These are phyloP conservation scores for Oryza coarctata DNA, from an alignment of 176 grass and related monocot genomes.

Conservation along the genomic window DNA sequence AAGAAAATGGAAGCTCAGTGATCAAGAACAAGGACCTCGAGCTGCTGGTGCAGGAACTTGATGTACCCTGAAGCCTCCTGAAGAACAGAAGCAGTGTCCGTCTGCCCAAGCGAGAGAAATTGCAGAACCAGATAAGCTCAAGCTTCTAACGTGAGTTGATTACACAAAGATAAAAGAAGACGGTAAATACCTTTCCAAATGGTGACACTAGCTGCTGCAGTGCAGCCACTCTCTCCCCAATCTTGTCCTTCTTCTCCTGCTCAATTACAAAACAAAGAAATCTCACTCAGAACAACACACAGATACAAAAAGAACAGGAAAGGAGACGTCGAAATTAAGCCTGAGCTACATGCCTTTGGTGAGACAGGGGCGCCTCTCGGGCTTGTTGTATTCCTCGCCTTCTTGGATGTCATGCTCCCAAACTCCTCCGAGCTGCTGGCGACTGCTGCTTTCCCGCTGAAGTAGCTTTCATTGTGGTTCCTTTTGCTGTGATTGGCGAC, in stretches of 20 bases:
- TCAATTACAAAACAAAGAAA: constrained; percentile 2
- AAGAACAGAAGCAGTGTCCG: constrained; percentile 93
- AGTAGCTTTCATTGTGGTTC: constrained; percentile 55
- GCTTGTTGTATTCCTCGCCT: constrained; percentile 46
- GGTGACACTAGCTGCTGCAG: constrained; percentile 94
- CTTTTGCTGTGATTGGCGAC: constrained; percentile 65
- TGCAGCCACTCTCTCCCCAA: constrained; percentile 70
- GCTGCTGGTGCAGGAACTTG: constrained; percentile 92
- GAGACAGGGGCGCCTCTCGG: constrained; percentile 38
- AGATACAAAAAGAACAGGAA: not conserved
- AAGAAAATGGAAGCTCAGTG: not conserved
- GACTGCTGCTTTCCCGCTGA: constrained; percentile 34
- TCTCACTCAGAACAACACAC: not conserved
- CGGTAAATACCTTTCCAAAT: constrained; percentile 69
- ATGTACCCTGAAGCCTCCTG: constrained; percentile 87
- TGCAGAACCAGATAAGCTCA: not conserved
- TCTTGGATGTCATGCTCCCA: constrained; percentile 57
- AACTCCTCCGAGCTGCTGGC: constrained; percentile 36
- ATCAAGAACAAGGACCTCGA: constrained; percentile 53
- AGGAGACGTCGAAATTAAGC: not conserved
- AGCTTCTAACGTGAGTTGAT: not conserved
- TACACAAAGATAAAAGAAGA: not conserved
- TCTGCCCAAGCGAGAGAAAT: constrained; percentile 46
- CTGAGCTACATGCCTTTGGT: constrained; percentile 34
- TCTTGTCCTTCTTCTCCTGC: constrained; percentile 98